These are phyloP conservation scores for Dimargaris cristalligena DNA, from an alignment of 192 early-diverging fungal genomes.

Conservation along the genomic window DNA sequence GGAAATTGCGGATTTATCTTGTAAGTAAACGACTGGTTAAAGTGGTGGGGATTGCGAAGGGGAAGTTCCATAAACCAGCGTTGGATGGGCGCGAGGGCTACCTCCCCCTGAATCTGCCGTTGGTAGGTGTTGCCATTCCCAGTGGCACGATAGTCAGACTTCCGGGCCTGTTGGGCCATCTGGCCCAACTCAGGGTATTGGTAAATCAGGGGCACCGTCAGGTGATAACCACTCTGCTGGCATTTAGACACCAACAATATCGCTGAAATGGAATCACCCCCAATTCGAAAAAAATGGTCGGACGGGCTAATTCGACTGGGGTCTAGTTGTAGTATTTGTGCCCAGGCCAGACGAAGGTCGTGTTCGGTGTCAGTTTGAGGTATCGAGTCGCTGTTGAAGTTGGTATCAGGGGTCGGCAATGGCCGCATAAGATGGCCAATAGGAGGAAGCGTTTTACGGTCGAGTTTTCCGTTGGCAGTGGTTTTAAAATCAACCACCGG, in stretches of 20 bases:
- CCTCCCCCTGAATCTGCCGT: background rate
- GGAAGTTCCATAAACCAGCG: background rate
- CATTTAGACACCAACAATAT: slow-evolving; percentile 7
- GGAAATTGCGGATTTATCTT: background rate
- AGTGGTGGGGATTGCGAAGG: background rate
- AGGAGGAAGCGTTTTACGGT: background rate
- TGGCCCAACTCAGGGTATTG: background rate
- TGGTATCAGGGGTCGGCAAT: background rate
- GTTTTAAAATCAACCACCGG: background rate
- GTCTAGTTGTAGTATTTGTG: background rate
- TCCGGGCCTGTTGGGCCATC: background rate
- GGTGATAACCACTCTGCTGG: background rate
- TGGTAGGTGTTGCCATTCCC: background rate
- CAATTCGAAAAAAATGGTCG: slow-evolving; percentile 19
- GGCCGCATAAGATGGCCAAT: too few species aligned
- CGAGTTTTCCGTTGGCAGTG: background rate
- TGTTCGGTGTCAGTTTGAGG: background rate
- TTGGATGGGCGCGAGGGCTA: background rate
- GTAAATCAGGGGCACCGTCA: slow-evolving; percentile 1
- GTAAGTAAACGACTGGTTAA: background rate
- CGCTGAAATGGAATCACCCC: slow-evolving; percentile 18
- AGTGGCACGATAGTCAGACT: background rate
- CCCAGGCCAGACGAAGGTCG: background rate
- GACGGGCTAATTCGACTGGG: background rate
- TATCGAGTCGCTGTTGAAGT: background rate